Base-by-base conservation (phyloP, 169 alveolate genomes). In the Babesia bovis region DNA sequence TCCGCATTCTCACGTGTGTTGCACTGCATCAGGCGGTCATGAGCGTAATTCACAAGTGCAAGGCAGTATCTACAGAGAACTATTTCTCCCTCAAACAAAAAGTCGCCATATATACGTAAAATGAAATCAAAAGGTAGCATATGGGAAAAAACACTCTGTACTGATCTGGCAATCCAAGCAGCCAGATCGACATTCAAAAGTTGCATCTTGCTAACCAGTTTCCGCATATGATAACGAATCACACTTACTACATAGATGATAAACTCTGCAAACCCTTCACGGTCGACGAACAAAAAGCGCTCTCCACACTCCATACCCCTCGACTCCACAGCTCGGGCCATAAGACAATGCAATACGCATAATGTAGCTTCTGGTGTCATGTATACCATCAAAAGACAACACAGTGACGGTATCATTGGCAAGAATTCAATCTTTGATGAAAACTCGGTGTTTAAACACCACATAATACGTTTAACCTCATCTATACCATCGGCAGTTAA, bases 131-230 rank as follows among this genome's bases (percentile, higher is more conserved):
- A 87, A 0, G 93, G 93, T 42, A 87, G 49, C 69, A 87, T 71
- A 23, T 84, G 76, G 2, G 93, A 77, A 28, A 87, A 87, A 1
- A 90, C 93, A 28, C 82, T 72, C 73, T 87, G 93, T 12, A 83
- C 81, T n/a, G 90, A 57, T 28, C 93, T 59, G 5, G 93, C 90
- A 19, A 86, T 83, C 93, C 93, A 87, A 3, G 93, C 93, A 23
- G 89, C 87, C 17, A 87, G 49, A 56, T 87, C 93, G 32, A 87
- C 89, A 42, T 77, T 83, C 23, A 87, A 77, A n/a, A 57, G 74
- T 33, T 85, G 71, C 52, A 87, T 19, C 41, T 87, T 76, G 51
- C 40, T 38, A 13, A 79, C 83, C 61, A 61, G 38, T 42, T 60
- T 59, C 25, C 76, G 68, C 56, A 69, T 33, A 40, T 69, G 76